Evolutionary conservation across 2,329 filamentous ascomycete genomes (phyloP).

Genomic region (Sarocladium oryzae): DNA sequence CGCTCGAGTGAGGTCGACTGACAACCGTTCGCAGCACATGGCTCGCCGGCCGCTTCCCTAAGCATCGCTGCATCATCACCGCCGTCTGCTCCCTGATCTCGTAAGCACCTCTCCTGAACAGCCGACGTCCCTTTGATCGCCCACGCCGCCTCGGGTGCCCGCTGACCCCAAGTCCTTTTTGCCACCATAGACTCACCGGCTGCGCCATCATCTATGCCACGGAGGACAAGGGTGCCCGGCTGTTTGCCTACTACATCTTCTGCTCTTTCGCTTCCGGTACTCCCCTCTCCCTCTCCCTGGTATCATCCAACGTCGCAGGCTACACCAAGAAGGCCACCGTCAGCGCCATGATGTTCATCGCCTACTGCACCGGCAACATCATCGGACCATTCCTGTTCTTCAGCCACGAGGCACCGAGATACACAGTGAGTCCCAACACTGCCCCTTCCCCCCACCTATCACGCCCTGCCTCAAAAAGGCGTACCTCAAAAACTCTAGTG

Average conservation of each 20-base stretch:
- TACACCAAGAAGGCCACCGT: constrained; percentile 58
- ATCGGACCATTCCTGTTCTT: constrained; percentile 56
- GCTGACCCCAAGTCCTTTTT: too few relatives aligned
- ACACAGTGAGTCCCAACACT: constrained; percentile 21
- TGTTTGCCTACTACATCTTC: background rate
- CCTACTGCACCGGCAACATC: constrained; percentile 55
- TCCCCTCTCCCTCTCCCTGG: constrained; percentile 46
- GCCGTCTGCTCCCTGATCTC: constrained; percentile 1
- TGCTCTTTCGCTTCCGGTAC: constrained; percentile 10
- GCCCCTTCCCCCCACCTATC: too few relatives aligned
- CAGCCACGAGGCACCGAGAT: constrained; percentile 48
- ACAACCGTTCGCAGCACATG: constrained; percentile 2
- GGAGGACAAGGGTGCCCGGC: background rate
- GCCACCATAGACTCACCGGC: background rate
- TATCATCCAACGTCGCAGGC: constrained; percentile 53
- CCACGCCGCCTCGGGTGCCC: too few relatives aligned
- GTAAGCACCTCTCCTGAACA: background rate
- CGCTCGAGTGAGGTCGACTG: too few relatives aligned
- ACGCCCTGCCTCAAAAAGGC: too few relatives aligned
- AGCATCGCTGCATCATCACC: background rate
- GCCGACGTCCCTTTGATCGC: too few relatives aligned
- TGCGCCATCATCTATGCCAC: constrained; percentile 1
- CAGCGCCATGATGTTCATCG: constrained; percentile 40
- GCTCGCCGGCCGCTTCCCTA: background rate
- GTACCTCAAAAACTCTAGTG: too few relatives aligned